phyloP scores from a whole-genome alignment of 2,329 filamentous ascomycete species.

The Ophiostoma pallidulum region DNA sequence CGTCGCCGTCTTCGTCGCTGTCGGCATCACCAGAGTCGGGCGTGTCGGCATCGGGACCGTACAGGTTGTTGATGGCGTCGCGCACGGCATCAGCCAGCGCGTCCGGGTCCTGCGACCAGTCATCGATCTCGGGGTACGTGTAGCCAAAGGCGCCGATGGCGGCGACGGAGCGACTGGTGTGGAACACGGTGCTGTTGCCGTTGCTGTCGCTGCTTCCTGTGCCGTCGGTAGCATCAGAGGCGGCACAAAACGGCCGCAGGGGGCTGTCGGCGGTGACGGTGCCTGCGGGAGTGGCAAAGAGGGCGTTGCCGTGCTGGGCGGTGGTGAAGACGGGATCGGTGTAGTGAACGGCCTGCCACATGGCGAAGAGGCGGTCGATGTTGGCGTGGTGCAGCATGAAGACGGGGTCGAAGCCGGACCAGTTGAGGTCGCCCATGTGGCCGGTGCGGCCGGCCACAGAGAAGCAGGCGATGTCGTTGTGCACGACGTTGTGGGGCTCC shows the following conservation, averaged over 20 bases:
- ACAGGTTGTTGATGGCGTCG: constrained; percentile 48
- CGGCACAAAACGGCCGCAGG: constrained; percentile 39
- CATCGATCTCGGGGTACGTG: constrained; percentile 31
- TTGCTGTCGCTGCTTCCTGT: constrained; percentile 8
- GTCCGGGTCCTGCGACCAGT: constrained; percentile 43
- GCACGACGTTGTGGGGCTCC: constrained; percentile 34
- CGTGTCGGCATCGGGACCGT: constrained; percentile 18
- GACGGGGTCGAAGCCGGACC: constrained; percentile 36
- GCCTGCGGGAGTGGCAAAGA: constrained; percentile 33
- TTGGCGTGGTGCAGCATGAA: constrained; percentile 48
- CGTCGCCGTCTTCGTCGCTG: no score
- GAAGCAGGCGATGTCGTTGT: constrained; percentile 29
- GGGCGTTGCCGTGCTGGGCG: constrained; percentile 19
- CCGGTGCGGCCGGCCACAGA: constrained; percentile 21
- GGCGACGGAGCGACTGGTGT: constrained; percentile 31
- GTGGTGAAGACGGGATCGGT: constrained; percentile 25
- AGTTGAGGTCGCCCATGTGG: constrained; percentile 29
- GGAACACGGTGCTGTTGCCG: constrained; percentile 24
- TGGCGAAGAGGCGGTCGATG: constrained; percentile 49
- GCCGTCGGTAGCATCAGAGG: neutral
- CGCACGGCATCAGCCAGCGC: constrained; percentile 53
- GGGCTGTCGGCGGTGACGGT: constrained; percentile 36
- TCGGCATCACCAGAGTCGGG: no score
- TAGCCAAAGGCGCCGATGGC: constrained; percentile 29
- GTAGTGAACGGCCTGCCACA: constrained; percentile 35